These are phyloP conservation scores for Stemphylium beticola DNA, from an alignment of 2,329 filamentous ascomycete genomes.

Conservation along the genomic window DNA sequence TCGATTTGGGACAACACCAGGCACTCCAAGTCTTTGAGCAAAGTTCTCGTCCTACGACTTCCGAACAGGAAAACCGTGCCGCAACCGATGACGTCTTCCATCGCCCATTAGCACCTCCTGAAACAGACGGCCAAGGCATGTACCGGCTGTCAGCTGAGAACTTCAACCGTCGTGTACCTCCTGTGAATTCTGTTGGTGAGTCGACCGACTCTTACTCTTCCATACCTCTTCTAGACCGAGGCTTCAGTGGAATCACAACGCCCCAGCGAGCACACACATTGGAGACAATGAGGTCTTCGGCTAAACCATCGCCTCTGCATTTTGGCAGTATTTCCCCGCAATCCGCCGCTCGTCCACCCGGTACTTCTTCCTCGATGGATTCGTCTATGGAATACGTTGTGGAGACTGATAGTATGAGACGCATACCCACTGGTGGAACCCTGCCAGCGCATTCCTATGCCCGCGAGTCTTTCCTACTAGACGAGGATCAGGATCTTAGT, in stretches of 20 bases:
- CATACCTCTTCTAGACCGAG: conserved; percentile 76
- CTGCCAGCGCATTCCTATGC: conserved; percentile 43
- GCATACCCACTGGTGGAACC: conserved; percentile 54
- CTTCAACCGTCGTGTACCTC: conserved; percentile 34
- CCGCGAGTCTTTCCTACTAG: conserved; percentile 57
- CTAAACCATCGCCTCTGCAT: conserved; percentile 44
- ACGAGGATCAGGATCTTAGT: conserved; percentile 62
- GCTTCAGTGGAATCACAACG: conserved; percentile 44
- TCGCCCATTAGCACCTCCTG: conserved; percentile 25
- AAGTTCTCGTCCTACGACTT: conserved; percentile 24
- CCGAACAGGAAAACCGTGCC: conserved; percentile 24
- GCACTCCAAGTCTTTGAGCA: conserved; percentile 27
- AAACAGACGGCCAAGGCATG: conserved; percentile 38
- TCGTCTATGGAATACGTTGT: conserved; percentile 59
- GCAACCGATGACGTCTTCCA: conserved; percentile 37
- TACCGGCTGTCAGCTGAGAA: conserved; percentile 42
- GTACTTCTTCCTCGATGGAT: conserved; percentile 47
- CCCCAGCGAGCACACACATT: conserved; percentile 38
- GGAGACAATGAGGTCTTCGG: conserved; percentile 57
- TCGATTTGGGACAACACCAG: conserved; percentile 31
- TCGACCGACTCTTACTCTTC: conserved; percentile 79
- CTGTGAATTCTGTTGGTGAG: conserved; percentile 54
- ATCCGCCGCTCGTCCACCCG: conserved; percentile 20
- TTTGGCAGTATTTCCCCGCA: conserved; percentile 21
- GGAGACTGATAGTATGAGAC: conserved; percentile 59